These are phyloP conservation scores for Noccaea bulbosa DNA, from an alignment of 345 rosid species.

Conservation along the genomic window DNA sequence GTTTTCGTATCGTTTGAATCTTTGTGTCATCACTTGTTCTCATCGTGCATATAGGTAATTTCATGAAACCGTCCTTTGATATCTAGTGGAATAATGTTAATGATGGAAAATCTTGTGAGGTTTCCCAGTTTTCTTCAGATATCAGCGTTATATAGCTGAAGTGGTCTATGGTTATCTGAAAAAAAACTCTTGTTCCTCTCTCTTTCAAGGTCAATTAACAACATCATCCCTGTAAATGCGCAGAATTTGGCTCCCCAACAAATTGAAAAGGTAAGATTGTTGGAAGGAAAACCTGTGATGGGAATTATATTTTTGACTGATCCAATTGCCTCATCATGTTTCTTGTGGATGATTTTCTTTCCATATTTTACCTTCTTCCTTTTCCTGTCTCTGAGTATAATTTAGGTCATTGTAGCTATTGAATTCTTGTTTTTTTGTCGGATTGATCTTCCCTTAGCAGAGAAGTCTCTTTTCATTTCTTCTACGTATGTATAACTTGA, in stretches of 20 bases:
- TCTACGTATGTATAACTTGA: constrained; percentile 2
- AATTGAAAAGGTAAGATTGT: constrained; percentile 62
- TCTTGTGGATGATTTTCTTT: not conserved
- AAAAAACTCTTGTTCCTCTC: not conserved
- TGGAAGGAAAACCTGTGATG: constrained; percentile 2
- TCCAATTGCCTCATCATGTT: not conserved
- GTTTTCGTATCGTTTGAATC: constrained; percentile 1
- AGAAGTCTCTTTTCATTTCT: constrained; percentile 14
- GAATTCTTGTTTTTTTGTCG: not conserved
- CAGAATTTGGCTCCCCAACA: constrained; percentile 48
- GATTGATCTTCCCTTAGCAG: not conserved
- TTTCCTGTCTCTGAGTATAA: not conserved
- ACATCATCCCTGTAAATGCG: constrained; percentile 48
- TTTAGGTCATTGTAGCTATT: constrained; percentile 7
- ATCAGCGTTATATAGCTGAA: not conserved
- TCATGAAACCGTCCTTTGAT: constrained; percentile 12
- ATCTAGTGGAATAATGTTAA: too few species aligned
- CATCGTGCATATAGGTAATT: constrained; percentile 9
- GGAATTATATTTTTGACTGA: not conserved
- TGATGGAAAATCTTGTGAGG: not conserved
- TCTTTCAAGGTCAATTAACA: constrained; percentile 48
- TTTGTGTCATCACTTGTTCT: constrained; percentile 21
- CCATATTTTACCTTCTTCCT: constrained; percentile 20
- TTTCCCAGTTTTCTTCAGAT: too few species aligned
- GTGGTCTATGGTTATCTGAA: constrained; percentile 4